Base-by-base conservation (phyloP, 2,329 filamentous ascomycete species). In the Zymoseptoria tritici region DNA sequence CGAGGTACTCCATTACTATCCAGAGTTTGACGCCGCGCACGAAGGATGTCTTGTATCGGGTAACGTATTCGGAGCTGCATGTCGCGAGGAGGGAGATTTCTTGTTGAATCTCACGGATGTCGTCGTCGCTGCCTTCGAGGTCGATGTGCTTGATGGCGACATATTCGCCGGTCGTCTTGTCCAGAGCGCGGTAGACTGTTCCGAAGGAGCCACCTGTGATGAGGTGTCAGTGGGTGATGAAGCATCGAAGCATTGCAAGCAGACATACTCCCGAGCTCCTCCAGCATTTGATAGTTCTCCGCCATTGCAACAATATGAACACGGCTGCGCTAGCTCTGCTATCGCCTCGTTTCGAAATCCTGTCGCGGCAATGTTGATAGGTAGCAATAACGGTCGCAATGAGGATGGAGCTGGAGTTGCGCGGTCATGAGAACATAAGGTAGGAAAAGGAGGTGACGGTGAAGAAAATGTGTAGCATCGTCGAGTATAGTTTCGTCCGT, bases 131-230 rank as follows among this genome's bases (percentile, higher is more conserved):
- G 60, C 93, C 96, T 78, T 99, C 94, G 72, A 99, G 90, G 75
- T 99, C 94, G 75, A 99, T 97, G 91, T 97, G 74, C 77, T 99
- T 99, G 76, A 99, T 94, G 31, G 94, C 94, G 57, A 97, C 94
- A 49, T 92, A 88, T 70, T 97, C 91, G 65, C 93, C 93, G 0
- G 93, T 97, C 26, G 85, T 80, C 73, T 87, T 90, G 70, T 97
- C 91, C 71, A 97, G 92, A 55, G 91, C 94, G 75, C 97, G 97
- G 82, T 96, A 99, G 31, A 99, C 94, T 52, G 93, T 86, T 59
- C 94, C 94, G 75, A 99, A 99, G 75, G 92, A 97, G 60, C 93
- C 93, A 76, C 90, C 91, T 95, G 60, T 57, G 26, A 9, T 21
- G 61, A 56, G 65, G 52, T 50, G 54, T 52, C 20, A 42, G 19